These are phyloP conservation scores for Diaporthe helianthi DNA, from an alignment of 2,329 filamentous ascomycete genomes.

Conservation along the genomic window DNA sequence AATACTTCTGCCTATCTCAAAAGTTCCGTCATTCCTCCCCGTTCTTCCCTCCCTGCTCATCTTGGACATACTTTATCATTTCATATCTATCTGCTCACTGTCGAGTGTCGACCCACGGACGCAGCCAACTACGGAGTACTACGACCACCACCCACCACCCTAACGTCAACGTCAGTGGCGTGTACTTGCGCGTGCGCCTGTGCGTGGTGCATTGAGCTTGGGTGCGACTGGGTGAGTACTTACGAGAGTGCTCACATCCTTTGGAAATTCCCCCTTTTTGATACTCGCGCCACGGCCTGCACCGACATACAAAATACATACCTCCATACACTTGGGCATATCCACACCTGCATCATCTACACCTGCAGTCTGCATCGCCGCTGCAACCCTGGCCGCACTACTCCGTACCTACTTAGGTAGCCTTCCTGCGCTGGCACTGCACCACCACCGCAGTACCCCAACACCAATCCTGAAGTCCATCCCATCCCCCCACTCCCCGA, in stretches of 20 bases:
- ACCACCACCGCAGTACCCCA: slow-evolving; percentile 15
- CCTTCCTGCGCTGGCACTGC: neutral
- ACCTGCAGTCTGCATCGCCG: neutral
- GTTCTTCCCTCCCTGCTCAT: neutral
- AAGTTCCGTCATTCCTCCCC: neutral
- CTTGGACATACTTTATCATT: neutral
- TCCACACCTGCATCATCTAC: neutral
- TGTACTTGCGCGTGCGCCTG: neutral
- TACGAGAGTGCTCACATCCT: neutral
- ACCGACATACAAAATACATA: neutral
- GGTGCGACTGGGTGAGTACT: neutral
- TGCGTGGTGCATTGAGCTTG: neutral
- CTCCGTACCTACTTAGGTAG: too few species aligned
- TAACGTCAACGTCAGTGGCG: neutral
- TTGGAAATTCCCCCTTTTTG: slow-evolving; percentile 3
- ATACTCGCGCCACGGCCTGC: slow-evolving; percentile 20
- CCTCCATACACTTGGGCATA: neutral
- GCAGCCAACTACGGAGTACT: neutral
- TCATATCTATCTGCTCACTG: neutral
- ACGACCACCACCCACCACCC: neutral
- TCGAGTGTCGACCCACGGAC: neutral
- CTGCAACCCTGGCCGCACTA: slow-evolving; percentile 14
- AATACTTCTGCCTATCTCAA: slow-evolving; percentile 16
- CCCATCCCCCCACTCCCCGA: neutral
- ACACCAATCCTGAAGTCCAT: neutral